Evolutionary conservation across 805 yeast species (phyloP).

Genomic region (Candida peoriensis): DNA sequence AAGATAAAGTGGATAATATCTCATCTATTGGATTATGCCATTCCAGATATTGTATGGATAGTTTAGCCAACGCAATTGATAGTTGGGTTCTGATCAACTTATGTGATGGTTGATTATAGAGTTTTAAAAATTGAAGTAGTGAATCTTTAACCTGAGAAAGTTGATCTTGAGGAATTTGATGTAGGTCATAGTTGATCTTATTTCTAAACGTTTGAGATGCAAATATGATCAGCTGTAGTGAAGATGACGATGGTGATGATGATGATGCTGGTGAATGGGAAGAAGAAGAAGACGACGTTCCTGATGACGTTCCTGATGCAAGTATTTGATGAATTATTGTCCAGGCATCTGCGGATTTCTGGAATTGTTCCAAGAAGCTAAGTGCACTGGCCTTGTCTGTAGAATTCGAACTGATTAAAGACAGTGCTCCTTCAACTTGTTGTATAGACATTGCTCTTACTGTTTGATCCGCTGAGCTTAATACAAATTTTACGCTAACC

Average conservation of each 20-base stretch:
- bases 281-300: constrained; percentile 6
- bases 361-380: constrained; percentile 69
- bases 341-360: constrained; percentile 85
- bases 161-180: constrained; percentile 57
- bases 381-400: constrained; percentile 39
- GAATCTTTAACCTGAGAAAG: constrained; percentile 61
- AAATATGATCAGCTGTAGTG: constrained; percentile 66
- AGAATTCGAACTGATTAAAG: constrained; percentile 22
- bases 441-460: too few relatives aligned
- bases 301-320: constrained; percentile 18
- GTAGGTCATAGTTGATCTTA: constrained; percentile 76
- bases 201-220: constrained; percentile 89
- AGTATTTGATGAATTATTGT: constrained; percentile 54
- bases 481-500: too few relatives aligned
- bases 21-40: constrained; percentile 76
- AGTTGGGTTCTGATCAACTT: constrained; percentile 77
- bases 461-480: too few relatives aligned
- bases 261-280: too few relatives aligned
- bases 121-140: constrained; percentile 51
- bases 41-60: constrained; percentile 67
- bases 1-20: constrained; percentile 43
- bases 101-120: constrained; percentile 35
- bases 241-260: too few relatives aligned
- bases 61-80: constrained; percentile 73
- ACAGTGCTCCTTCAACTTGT: constrained; percentile 22